A percentile compares a stretch with the other conserved stretches of the same genome.
Evolutionary conservation across 2,329 filamentous ascomycete genomes (phyloP).

Genomic region (Berkeleyomyces basicola): DNA sequence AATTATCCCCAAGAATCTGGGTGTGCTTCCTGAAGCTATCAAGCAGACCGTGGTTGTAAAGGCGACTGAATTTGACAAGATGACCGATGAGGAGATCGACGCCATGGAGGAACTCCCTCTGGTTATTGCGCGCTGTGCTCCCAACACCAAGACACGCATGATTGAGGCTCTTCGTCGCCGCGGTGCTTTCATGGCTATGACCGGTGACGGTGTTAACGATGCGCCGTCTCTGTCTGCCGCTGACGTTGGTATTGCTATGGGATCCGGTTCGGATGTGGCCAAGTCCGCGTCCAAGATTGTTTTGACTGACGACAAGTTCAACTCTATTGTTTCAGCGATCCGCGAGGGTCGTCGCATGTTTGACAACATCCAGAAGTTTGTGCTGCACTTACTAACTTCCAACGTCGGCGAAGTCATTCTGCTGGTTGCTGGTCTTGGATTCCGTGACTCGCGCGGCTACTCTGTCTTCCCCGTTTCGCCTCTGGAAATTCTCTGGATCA

Average conservation of each 20-base stretch:
- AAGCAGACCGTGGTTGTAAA: slow-evolving; percentile 57
- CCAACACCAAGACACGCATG: slow-evolving; percentile 79
- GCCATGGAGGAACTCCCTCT: slow-evolving; percentile 56
- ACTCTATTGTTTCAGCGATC: slow-evolving; percentile 68
- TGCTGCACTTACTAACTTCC: slow-evolving; percentile 60
- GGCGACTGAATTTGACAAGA: slow-evolving; percentile 60
- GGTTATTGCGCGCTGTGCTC: slow-evolving; percentile 70
- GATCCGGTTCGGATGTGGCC: slow-evolving; percentile 71
- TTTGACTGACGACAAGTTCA: slow-evolving; percentile 76
- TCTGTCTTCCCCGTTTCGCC: slow-evolving; percentile 79
- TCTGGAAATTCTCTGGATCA: slow-evolving; percentile 83
- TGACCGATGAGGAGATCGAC: slow-evolving; percentile 62
- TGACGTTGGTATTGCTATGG: slow-evolving; percentile 83
- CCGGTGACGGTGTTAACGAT: slow-evolving; percentile 77
- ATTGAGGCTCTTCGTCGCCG: slow-evolving; percentile 73
- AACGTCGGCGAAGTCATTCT: slow-evolving; percentile 76
- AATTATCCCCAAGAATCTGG: slow-evolving; percentile 50
- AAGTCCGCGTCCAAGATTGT: slow-evolving; percentile 73
- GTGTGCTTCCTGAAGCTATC: slow-evolving; percentile 42
- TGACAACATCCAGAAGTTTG: slow-evolving; percentile 79
- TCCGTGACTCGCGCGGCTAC: slow-evolving; percentile 52
- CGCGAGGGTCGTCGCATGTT: slow-evolving; percentile 73
- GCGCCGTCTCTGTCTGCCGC: slow-evolving; percentile 64
- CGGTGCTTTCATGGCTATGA: slow-evolving; percentile 67
- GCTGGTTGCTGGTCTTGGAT: slow-evolving; percentile 63